Percentiles rank a stretch among this genome's conserved stretches.
phyloP scores from a whole-genome alignment of 306 rosid species.

The Cucumis melo region DNA sequence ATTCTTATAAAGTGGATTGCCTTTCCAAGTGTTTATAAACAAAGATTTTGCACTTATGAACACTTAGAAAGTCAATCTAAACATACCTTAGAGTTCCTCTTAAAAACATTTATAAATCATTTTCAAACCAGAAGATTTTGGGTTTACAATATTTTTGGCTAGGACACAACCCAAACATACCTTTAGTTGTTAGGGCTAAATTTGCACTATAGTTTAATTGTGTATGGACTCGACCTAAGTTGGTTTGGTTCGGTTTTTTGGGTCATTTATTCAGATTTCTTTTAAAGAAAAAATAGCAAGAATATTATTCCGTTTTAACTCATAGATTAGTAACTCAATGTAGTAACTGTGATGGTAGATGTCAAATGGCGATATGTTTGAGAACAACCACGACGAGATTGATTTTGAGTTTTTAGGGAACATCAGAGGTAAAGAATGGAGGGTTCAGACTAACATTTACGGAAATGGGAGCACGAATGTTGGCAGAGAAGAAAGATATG shows the following conservation, averaged over 20 bases:
- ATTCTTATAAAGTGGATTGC: no score
- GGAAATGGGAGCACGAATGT: conserved; percentile 91
- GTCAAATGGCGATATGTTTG: conserved; percentile 54
- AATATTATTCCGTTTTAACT: neutral
- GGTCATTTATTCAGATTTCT: neutral
- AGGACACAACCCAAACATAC: no score
- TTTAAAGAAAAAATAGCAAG: neutral
- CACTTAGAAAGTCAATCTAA: no score
- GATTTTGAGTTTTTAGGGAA: conserved; percentile 82
- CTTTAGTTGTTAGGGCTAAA: no score
- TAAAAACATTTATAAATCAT: no score
- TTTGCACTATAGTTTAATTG: no score
- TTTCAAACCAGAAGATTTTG: no score
- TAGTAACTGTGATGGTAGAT: conserved; percentile 29
- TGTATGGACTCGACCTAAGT: neutral
- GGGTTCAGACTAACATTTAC: conserved; percentile 86
- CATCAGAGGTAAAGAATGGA: conserved; percentile 91
- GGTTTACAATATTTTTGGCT: no score
- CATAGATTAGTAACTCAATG: neutral
- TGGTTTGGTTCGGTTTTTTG: neutral
- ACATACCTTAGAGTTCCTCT: no score
- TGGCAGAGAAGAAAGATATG: conserved; percentile 88
- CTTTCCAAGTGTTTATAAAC: no score
- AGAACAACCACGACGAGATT: conserved; percentile 59
- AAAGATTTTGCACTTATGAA: no score